Base-by-base conservation (phyloP, 768 basidiomycete genomes). In the Nidularia pulvinata region DNA sequence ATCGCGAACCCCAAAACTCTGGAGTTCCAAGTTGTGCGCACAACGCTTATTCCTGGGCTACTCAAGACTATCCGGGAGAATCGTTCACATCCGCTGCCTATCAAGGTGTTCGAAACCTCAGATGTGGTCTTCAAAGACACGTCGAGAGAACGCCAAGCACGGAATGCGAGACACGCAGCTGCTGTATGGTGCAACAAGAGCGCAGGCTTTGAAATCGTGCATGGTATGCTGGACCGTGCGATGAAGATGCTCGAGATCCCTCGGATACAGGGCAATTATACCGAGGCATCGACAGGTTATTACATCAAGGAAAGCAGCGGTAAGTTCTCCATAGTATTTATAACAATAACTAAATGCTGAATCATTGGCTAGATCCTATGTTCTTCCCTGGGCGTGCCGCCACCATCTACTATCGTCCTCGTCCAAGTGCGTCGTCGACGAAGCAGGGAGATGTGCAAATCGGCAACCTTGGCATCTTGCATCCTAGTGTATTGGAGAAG, bases 11-110 rank as follows among this genome's bases (percentile, higher is more conserved):
- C 97, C 0, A 98, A 97, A 74, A 93, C 97, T 22, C 82, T 93
- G 59, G 97, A 98, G 69, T 98, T 97, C 74, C 97, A 99, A 73
- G 90, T 98, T 54, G 94, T 98, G 44, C 91, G 97, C 57, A 98
- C 97, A 1, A 93, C 95, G 30, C 86, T 99, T 51, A 76, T 99
- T 6, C 95, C 96, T 11, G 97, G 97, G 49, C 84, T 99, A 45
- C 85, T 99, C 61, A 99, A 99, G 75, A 97, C 95, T 14, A 78
- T 97, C 45, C 89, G 97, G 61, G 97, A 99, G 75, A 99, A 99
- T 75, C 86, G 91, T 49, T 92, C 92, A 57, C 93, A 97, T 59
- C 68, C 96, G 1, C 79, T 99, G 11, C 97, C 97, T 3, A 84
- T 98, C 68, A 90, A 86, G 56, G 83, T 98, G 54, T 99, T 98